phyloP scores from a whole-genome alignment of 1,284 basidiomycete genomes.

The Omphalotus olearius region DNA sequence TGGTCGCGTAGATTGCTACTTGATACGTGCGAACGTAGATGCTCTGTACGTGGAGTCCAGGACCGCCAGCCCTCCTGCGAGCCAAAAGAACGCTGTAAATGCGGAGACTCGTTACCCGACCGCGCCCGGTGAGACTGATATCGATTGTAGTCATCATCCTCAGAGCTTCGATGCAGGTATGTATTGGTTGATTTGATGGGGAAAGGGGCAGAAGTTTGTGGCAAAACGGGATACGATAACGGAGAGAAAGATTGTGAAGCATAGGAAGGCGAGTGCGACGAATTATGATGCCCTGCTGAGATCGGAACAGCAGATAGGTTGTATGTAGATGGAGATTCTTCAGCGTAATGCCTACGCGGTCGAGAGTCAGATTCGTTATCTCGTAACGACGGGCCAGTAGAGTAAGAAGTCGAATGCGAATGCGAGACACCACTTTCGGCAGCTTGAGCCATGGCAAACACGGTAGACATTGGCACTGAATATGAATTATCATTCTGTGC shows the following conservation, averaged over 20 bases:
- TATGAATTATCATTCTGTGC: not conserved
- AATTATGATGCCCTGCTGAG: not conserved
- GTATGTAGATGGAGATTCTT: not conserved
- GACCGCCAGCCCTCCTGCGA: slow-evolving; percentile 10
- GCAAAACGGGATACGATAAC: not conserved
- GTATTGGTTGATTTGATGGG: not conserved
- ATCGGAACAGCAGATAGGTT: not conserved
- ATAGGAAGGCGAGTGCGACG: not conserved
- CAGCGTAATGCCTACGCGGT: not conserved
- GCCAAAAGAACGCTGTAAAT: slow-evolving; percentile 1
- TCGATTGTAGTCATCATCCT: not conserved
- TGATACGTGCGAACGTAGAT: not conserved
- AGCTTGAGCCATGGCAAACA: slow-evolving; percentile 5
- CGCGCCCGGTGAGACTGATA: not conserved
- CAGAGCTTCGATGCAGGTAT: not conserved
- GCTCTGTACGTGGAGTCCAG: slow-evolving; percentile 3
- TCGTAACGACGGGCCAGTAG: not conserved
- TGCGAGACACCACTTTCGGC: not conserved
- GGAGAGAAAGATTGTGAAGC: not conserved
- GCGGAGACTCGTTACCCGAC: slow-evolving; percentile 1
- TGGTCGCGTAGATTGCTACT: slow-evolving; percentile 1
- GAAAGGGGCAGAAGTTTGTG: not conserved
- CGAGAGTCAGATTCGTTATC: not conserved
- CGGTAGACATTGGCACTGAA: not conserved
- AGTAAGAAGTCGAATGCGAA: not conserved